Base-by-base conservation (phyloP, 2,329 filamentous ascomycete species). In the Didymella sp. region DNA sequence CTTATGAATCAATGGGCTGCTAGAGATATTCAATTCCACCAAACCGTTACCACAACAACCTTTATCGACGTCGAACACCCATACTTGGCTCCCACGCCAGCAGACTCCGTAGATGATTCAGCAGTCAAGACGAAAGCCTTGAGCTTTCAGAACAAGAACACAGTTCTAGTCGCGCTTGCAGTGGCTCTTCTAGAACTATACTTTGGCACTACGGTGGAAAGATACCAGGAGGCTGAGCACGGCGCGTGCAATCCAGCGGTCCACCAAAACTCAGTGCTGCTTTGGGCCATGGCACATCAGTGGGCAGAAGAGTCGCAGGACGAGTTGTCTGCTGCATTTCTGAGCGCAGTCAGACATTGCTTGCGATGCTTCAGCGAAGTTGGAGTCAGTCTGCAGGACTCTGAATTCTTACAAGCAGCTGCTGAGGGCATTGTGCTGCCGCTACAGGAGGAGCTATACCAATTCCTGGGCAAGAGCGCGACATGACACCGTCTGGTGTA, bases 391-490 rank as follows among this genome's bases (percentile, higher is more conserved):
- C 59, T 77, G 22, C 68, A 74, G 27, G 72, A 76, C 46, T 35
- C 68, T 2, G 69, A 71, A 2, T 76, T 75, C 30, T 59, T 77
- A 3, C 73, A 76, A 51, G 68, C 73, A 27, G 73, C 74, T 2
- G 72, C 75, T 0, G 73, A 76, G 51, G 66, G 71, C 25, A 76
- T 77, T 27, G 70, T 77, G 11, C 46, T 76, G 40, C 73, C 74
- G 4, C 49, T 77, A 33, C 73, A 76, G 40, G 73, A 77, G 27
- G 74, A 76, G 51, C 56, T 76, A 7, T 60, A 63, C 33, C 74
- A 75, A 38, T 76, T 76, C 41, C 51, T 76, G 11, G 74, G 74
- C 13, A 75, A 70, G 56, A 54, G 60, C 17, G 51, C 51, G 4
- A 43, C 59, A 4, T 74, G 60, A 67, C 9, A 21, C 6, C 5